phyloP scores from a whole-genome alignment of 805 yeast species.

The Myxozyma vanderwaltii region DNA sequence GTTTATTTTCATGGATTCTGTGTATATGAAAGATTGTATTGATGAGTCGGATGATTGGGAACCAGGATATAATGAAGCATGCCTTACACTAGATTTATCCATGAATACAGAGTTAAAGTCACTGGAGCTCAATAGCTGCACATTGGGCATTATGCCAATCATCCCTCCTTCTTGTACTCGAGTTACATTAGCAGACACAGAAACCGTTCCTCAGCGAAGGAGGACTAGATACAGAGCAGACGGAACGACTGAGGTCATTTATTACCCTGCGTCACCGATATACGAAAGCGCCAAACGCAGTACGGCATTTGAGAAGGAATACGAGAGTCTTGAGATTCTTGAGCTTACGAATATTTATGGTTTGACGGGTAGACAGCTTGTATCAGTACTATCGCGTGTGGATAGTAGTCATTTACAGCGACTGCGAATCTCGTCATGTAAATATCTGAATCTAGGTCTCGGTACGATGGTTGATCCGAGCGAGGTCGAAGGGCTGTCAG shows the following conservation, averaged over 20 bases:
- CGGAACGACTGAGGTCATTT: background rate
- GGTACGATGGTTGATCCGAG: background rate
- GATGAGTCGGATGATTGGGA: conserved; percentile 2
- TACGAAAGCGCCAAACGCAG: conserved; percentile 2
- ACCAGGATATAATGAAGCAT: background rate
- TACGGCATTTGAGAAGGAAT: conserved; percentile 6
- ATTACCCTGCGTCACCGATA: background rate
- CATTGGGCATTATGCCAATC: conserved; percentile 10
- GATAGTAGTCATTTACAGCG: background rate
- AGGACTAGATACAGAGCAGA: background rate
- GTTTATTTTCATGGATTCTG: background rate
- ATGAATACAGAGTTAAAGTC: background rate
- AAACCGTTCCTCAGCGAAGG: conserved; percentile 3
- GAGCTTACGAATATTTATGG: conserved; percentile 7
- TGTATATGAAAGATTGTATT: background rate
- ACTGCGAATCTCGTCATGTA: conserved; percentile 5
- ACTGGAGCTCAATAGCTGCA: conserved; percentile 1
- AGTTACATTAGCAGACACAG: conserved; percentile 1
- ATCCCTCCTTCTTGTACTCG: conserved; percentile 7
- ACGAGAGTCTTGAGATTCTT: conserved; percentile 3
- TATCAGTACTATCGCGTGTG: conserved; percentile 1
- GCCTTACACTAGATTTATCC: background rate
- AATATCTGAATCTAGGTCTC: background rate
- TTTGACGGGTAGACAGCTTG: conserved; percentile 4
- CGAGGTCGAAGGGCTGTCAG: background rate